Conservation (phyloP, 208 protist species). For the Trypanosoma rangeli region DNA sequence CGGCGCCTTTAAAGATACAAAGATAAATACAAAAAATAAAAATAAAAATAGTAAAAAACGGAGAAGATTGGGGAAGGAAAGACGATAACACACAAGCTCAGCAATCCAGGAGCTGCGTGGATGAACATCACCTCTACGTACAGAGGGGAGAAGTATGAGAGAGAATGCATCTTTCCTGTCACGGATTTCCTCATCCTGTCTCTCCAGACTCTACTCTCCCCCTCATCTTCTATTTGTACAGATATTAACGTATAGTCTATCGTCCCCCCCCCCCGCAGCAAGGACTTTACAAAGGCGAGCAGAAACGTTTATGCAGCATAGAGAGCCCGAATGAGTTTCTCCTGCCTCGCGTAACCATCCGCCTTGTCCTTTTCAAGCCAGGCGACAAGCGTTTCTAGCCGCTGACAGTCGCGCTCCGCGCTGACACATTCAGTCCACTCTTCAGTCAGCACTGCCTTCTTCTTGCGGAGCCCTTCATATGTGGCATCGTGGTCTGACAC, state of each 20-base stretch:
- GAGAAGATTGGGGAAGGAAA: background rate
- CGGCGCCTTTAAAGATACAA: background rate
- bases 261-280: background rate
- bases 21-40: slow-evolving; percentile 4
- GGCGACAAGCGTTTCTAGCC: slow-evolving; percentile 39
- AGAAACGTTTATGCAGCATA: slow-evolving; percentile 9
- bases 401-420: slow-evolving; percentile 50
- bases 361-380: slow-evolving; percentile 35
- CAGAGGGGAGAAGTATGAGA: background rate
- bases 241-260: background rate
- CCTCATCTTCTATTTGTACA: background rate
- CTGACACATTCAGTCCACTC: slow-evolving; percentile 33
- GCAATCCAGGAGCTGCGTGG: background rate
- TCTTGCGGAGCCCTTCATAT: slow-evolving; percentile 17
- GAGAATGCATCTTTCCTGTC: background rate
- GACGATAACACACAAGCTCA: background rate
- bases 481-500: background rate
- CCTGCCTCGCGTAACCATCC: slow-evolving; percentile 19
- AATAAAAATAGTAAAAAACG: background rate
- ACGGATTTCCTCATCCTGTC: background rate
- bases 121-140: background rate
- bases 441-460: slow-evolving; percentile 34
- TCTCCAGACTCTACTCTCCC: background rate
- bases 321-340: slow-evolving; percentile 20
- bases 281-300: slow-evolving; percentile 3